These are phyloP conservation scores for Ganoderma lucidum DNA, from an alignment of 1,284 basidiomycete species.

Conservation along the genomic window DNA sequence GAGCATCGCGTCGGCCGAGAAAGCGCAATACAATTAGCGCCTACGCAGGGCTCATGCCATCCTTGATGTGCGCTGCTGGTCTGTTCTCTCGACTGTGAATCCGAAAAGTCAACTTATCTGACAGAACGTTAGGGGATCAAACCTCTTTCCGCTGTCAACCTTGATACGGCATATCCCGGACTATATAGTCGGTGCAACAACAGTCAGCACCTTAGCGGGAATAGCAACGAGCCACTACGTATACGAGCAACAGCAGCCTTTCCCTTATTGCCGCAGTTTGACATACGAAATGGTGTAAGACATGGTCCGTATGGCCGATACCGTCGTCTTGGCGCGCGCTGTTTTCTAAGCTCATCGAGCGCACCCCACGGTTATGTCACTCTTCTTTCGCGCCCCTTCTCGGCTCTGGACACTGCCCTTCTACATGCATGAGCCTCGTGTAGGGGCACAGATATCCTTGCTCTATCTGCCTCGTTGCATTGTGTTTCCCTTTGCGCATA, in stretches of 20 bases:
- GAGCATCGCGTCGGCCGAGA: not conserved
- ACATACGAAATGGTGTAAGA: not conserved
- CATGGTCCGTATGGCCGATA: not conserved
- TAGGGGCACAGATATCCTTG: not conserved
- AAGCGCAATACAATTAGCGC: not conserved
- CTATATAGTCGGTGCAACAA: not conserved
- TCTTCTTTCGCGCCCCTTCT: not conserved
- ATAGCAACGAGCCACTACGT: not conserved
- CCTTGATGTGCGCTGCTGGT: not conserved
- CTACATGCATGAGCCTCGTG: constrained; percentile 2
- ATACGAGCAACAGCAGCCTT: not conserved
- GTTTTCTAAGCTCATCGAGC: not conserved
- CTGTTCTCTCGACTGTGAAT: not conserved
- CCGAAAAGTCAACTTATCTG: not conserved
- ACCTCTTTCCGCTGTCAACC: not conserved
- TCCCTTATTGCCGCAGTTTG: not conserved
- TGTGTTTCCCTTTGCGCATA: not conserved
- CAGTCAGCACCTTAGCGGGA: not conserved
- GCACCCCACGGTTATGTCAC: not conserved
- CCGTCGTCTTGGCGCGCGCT: not conserved
- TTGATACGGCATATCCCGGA: not conserved
- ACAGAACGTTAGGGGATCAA: not conserved
- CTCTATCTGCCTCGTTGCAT: constrained; percentile 8
- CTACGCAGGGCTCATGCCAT: not conserved
- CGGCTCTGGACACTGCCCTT: not conserved